A percentile compares a stretch with the other conserved stretches of the same genome.
Conservation (phyloP, 192 early-diverging fungal species). For the Backusella liffmaniae region DNA sequence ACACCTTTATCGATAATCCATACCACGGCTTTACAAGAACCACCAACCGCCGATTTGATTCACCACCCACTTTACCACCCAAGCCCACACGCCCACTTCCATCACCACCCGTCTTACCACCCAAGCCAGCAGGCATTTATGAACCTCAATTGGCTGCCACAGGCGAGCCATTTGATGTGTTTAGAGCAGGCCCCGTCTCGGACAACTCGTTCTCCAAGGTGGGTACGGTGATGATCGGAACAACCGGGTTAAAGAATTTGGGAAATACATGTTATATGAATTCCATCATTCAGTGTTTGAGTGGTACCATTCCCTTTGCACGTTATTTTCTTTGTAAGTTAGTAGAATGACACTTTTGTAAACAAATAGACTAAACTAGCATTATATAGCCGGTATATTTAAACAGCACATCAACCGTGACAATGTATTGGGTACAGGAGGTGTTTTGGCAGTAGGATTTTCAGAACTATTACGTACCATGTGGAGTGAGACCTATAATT, state of each 20-base stretch:
- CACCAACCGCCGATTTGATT: slow-evolving; percentile 26
- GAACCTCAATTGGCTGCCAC: neutral
- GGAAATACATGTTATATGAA: slow-evolving; percentile 91
- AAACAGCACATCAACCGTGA: slow-evolving; percentile 58
- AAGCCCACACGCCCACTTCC: slow-evolving; percentile 45
- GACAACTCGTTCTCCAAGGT: slow-evolving; percentile 40
- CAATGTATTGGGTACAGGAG: slow-evolving; percentile 73
- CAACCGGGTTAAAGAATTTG: slow-evolving; percentile 74
- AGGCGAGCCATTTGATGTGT: neutral
- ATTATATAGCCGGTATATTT: slow-evolving; percentile 52
- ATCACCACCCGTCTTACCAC: neutral
- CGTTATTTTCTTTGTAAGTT: slow-evolving; percentile 62
- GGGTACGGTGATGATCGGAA: slow-evolving; percentile 51
- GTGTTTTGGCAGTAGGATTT: slow-evolving; percentile 75
- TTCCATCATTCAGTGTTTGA: slow-evolving; percentile 77
- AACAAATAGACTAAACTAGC: too few relatives aligned
- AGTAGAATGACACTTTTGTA: neutral
- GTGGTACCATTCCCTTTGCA: slow-evolving; percentile 65
- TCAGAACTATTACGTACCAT: slow-evolving; percentile 75
- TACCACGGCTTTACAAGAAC: slow-evolving; percentile 48
- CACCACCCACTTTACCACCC: slow-evolving; percentile 27
- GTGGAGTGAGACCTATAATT: slow-evolving; percentile 78
- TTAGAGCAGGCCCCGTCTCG: neutral
- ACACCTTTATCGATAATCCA: slow-evolving; percentile 60
- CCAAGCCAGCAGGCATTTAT: neutral